These are phyloP conservation scores for Vigna nakashimae DNA, from an alignment of 306 rosid genomes.

Conservation along the genomic window DNA sequence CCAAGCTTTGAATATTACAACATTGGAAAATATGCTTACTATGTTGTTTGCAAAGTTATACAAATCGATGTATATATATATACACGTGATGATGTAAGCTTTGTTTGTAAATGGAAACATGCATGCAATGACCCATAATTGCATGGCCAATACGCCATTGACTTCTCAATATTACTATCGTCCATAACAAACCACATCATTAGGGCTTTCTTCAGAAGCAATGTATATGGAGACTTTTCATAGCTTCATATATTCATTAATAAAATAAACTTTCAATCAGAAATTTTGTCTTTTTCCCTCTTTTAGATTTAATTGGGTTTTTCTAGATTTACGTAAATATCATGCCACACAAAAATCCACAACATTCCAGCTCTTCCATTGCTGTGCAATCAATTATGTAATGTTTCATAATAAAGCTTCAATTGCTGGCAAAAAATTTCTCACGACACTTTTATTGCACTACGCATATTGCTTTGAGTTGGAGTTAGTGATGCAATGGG, in stretches of 20 bases:
- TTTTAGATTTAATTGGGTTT: neutral
- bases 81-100: constrained; percentile 21
- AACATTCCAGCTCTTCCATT: neutral
- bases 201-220: constrained; percentile 39
- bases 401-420: neutral
- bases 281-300: neutral
- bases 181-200: constrained; percentile 48
- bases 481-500: neutral
- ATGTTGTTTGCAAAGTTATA: neutral
- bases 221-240: constrained; percentile 5
- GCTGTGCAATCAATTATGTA: neutral
- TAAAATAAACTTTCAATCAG: neutral
- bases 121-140: constrained; percentile 54
- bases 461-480: neutral
- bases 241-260: neutral
- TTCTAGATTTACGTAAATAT: neutral
- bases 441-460: neutral
- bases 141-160: constrained; percentile 58
- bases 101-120: neutral
- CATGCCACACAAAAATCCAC: neutral
- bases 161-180: constrained; percentile 37
- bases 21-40: neutral
- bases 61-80: neutral
- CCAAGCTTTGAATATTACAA: neutral
- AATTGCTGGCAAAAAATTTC: neutral